Evolutionary conservation across 148 eudicot genomes (phyloP).

Genomic region (Cornus kousa): DNA sequence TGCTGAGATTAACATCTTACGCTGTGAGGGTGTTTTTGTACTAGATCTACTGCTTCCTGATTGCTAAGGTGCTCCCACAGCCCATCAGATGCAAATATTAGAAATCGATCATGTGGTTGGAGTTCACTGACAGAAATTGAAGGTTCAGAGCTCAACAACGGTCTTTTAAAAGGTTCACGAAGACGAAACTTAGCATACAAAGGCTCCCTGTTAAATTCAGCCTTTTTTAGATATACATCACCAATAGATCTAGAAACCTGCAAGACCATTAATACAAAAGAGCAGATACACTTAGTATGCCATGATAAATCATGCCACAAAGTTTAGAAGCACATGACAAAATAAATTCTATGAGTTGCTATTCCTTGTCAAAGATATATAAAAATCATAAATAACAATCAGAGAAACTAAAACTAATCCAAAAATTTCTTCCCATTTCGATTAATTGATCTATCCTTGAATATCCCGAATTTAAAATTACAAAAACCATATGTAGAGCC

Average conservation of each 20-base stretch:
- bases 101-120: slow-evolving; percentile 67
- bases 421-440: not conserved
- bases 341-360: not conserved
- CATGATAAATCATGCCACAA: slow-evolving; percentile 1
- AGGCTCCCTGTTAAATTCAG: slow-evolving; percentile 83
- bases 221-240: slow-evolving; percentile 64
- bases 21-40: slow-evolving; percentile 55
- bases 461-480: not conserved
- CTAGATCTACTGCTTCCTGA: slow-evolving; percentile 79
- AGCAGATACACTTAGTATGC: not conserved
- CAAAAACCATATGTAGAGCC: no score
- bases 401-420: not conserved
- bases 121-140: slow-evolving; percentile 57
- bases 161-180: slow-evolving; percentile 65
- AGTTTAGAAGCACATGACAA: not conserved
- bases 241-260: slow-evolving; percentile 80
- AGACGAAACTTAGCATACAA: slow-evolving; percentile 68
- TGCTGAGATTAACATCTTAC: slow-evolving; percentile 43
- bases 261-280: slow-evolving; percentile 5
- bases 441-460: not conserved
- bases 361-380: not conserved
- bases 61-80: slow-evolving; percentile 85
- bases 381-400: not conserved
- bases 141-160: slow-evolving; percentile 69
- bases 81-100: slow-evolving; percentile 87